A percentile compares a stretch with the other conserved stretches of the same genome.
phyloP scores from a whole-genome alignment of 2,329 filamentous ascomycete genomes.

The Calonectria crousiana region DNA sequence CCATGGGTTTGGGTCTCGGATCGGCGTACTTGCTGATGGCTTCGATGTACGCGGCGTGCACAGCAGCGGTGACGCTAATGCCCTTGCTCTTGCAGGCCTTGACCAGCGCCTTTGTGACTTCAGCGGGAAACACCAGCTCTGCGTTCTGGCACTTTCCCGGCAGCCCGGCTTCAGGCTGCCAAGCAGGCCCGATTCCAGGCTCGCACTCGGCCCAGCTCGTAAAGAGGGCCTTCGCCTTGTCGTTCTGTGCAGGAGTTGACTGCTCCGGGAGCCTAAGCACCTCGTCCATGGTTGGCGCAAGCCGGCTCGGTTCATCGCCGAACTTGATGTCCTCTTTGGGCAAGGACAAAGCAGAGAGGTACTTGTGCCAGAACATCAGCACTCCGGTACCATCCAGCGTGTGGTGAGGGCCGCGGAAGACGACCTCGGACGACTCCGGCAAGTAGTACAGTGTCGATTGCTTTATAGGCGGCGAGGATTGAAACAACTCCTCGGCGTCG shows the following conservation, averaged over 20 bases:
- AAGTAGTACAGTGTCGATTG: constrained; percentile 23
- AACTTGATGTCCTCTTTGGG: constrained; percentile 13
- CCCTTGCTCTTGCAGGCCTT: neutral
- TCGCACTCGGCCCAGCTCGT: neutral
- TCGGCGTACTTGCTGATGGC: neutral
- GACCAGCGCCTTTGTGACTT: neutral
- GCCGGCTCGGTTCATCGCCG: constrained; percentile 15
- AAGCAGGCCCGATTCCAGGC: neutral
- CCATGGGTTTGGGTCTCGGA: neutral
- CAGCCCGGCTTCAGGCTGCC: neutral
- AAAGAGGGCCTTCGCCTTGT: neutral
- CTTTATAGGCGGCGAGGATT: constrained; percentile 9
- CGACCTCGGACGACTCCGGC: constrained; percentile 23
- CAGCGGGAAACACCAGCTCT: constrained; percentile 14
- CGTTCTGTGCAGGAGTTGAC: neutral
- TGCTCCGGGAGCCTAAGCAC: neutral
- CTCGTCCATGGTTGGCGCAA: constrained; percentile 18
- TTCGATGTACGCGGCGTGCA: neutral
- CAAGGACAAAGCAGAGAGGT: constrained; percentile 28
- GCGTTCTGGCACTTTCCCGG: constrained; percentile 5
- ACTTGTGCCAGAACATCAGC: constrained; percentile 39
- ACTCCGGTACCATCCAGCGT: constrained; percentile 37
- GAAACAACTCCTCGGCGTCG: constrained; percentile 17
- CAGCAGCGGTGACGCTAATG: neutral
- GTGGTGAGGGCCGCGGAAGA: constrained; percentile 38